These are phyloP conservation scores for Solanum gandarillasii DNA, from an alignment of 257 asterid species.

Conservation along the genomic window DNA sequence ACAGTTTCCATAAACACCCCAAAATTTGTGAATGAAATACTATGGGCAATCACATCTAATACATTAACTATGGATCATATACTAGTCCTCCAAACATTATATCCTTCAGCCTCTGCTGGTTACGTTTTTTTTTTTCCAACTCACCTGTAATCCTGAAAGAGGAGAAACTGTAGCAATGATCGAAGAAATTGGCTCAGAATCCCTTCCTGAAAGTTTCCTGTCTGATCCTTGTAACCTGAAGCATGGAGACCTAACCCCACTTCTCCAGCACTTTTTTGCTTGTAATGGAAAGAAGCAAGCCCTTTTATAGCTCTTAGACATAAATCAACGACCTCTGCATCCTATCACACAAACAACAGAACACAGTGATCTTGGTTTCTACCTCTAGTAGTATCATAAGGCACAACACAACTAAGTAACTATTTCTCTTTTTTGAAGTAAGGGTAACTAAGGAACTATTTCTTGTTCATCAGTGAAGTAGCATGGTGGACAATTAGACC, in stretches of 20 bases:
- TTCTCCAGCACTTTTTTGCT: conserved; percentile 61
- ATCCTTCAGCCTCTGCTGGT: neutral
- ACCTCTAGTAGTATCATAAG: neutral
- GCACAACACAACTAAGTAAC: neutral
- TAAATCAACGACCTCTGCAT: conserved; percentile 62
- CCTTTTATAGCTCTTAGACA: conserved; percentile 75
- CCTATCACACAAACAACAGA: conserved; percentile 31
- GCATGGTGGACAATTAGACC: neutral
- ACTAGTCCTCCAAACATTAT: neutral
- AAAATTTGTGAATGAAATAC: neutral
- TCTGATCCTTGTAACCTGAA: conserved; percentile 44
- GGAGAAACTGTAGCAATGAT: conserved; percentile 67
- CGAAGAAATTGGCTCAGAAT: conserved; percentile 69
- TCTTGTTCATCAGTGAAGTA: neutral
- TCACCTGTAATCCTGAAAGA: conserved; percentile 88
- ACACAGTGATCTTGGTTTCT: neutral
- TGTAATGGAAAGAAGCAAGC: conserved; percentile 87
- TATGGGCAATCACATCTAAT: neutral
- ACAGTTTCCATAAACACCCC: neutral
- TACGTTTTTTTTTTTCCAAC: conserved; percentile 4
- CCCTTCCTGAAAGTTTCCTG: conserved; percentile 73
- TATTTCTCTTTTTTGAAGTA: neutral
- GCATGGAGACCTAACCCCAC: conserved; percentile 82
- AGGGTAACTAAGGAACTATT: neutral
- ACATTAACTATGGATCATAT: neutral